Base-by-base conservation (phyloP, 441 rosid species). In the Arabidopsis hybrid region DNA sequence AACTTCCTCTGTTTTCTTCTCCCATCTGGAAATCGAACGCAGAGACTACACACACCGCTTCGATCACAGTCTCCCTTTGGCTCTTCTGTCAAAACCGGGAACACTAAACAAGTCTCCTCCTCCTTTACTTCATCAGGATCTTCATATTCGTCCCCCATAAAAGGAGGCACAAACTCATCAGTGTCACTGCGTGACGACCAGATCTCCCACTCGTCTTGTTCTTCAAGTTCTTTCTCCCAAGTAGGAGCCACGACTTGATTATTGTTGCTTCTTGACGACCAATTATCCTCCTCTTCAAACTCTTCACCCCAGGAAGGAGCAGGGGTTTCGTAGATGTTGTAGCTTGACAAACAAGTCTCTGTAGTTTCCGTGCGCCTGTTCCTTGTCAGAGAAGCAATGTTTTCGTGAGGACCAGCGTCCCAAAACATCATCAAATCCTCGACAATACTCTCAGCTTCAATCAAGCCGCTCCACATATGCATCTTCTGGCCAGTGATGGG, bases 11-110 rank as follows among this genome's bases (percentile, higher is more conserved):
- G 72, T 13, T 39, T 32, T 50, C 72, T 77, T 43, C 83, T 90
- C 42, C 97, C 98, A 78, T 89, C 92, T 18, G 96, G 97, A 65
- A 91, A 88, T 14, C 98, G 93, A 56, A 94, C 77, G 58, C 96
- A 93, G 32, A 94, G 85, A 80, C 87, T 79, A 73, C 98, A 91
- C 60, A 92, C 79, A 53, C 85, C 66, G 67, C 78, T 86, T 69
- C 84, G 80, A 69, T 94, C 93, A 1, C 57, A 42, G 6, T 45
- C 59, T 38, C 79, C 82, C 6, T 82, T 87, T 14, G 93, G 92
- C 77, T 94, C 97, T 78, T 88, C 91, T 45, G 92, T 89, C 36
- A 91, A 78, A 31, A 80, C 74, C 2, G 85, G 96, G 67, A 85
- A 93, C 21, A 62, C 59, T 16, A 17, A 47, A 51, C 76, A 60